These are phyloP conservation scores for Syzygium aromaticum DNA, from an alignment of 345 rosid species.

Conservation along the genomic window DNA sequence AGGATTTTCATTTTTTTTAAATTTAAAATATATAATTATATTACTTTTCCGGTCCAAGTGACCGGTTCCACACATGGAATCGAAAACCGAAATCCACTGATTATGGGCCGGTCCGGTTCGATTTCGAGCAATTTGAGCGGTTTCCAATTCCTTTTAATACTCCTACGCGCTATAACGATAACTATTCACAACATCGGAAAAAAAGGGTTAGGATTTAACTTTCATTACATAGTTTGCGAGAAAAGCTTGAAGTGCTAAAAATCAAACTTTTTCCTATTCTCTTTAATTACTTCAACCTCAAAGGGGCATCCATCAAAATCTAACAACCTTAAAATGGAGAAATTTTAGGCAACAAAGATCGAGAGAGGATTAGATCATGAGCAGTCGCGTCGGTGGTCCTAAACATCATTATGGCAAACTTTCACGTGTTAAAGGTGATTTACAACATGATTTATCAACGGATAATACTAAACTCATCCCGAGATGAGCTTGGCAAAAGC, in stretches of 20 bases:
- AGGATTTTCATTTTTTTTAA: too few relatives aligned
- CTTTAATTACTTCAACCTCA: neutral
- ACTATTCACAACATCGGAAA: neutral
- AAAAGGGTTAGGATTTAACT: neutral
- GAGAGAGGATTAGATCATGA: neutral
- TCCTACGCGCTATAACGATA: neutral
- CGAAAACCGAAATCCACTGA: too few relatives aligned
- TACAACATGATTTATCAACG: too few relatives aligned
- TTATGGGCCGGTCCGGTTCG: too few relatives aligned
- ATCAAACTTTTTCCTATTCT: neutral
- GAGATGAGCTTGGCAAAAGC: neutral
- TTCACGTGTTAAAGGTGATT: too few relatives aligned
- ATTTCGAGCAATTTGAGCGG: too few relatives aligned
- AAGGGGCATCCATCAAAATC: neutral
- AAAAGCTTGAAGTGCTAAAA: neutral
- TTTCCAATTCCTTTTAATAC: too few relatives aligned
- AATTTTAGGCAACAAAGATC: fast-evolving
- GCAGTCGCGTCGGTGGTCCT: neutral
- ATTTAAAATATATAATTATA: too few relatives aligned
- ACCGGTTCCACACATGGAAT: too few relatives aligned
- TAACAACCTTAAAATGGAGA: neutral
- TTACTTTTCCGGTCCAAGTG: too few relatives aligned
- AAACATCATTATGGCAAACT: neutral
- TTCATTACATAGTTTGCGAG: neutral
- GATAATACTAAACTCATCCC: neutral